phyloP scores from a whole-genome alignment of 164 flowering plant genomes.

The Berberis thunbergii region DNA sequence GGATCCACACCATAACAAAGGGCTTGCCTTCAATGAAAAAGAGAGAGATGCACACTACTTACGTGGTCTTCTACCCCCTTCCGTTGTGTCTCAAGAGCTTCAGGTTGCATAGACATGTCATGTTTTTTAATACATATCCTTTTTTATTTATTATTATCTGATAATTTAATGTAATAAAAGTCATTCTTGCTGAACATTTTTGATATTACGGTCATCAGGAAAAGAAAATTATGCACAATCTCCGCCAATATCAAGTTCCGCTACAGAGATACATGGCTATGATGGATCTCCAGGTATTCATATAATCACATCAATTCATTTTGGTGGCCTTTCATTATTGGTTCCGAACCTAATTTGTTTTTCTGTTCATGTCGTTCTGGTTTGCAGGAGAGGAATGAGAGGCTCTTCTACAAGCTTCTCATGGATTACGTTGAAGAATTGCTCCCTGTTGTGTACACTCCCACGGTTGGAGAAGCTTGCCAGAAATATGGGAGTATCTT shows the following conservation, averaged over 20 bases:
- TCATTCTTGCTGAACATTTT: not conserved
- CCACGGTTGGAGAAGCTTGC: conserved; percentile 84
- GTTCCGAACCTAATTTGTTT: not conserved
- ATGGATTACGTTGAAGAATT: conserved; percentile 73
- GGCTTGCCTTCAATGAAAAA: conserved; percentile 59
- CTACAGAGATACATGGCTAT: conserved; percentile 64
- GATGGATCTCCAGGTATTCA: conserved; percentile 72
- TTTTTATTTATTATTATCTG: not conserved
- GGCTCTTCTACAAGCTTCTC: conserved; percentile 71
- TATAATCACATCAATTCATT: not conserved
- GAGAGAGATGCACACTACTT: conserved; percentile 80
- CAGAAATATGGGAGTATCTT: conserved; percentile 80
- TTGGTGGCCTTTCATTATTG: not conserved
- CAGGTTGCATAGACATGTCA: conserved; percentile 31
- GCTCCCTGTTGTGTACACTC: conserved; percentile 77
- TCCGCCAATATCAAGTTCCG: conserved; percentile 66
- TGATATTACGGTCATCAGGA: conserved; percentile 32
- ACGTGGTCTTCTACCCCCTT: conserved; percentile 79
- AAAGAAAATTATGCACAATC: conserved; percentile 58
- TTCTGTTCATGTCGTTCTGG: not conserved
- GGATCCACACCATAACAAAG: conserved; percentile 75
- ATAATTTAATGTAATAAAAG: not conserved
- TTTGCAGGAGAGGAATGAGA: conserved; percentile 61
- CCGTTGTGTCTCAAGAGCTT: conserved; percentile 43
- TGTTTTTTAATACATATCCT: not conserved